phyloP scores from a whole-genome alignment of 2,329 filamentous ascomycete species.

The Alternaria postmessia region DNA sequence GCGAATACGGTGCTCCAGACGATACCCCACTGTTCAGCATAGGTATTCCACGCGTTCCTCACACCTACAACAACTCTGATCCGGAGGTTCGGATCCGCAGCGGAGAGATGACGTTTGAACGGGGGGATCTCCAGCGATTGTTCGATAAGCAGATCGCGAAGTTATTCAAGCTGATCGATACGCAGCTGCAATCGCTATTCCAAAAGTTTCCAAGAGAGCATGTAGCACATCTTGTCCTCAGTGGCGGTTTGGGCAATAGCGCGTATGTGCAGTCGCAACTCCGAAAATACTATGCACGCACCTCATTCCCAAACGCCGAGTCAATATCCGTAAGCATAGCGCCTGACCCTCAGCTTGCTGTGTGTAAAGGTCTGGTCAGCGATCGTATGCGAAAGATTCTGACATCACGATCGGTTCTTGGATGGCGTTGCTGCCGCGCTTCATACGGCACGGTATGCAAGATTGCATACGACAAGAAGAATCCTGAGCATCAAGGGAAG shows the following conservation, averaged over 20 bases:
- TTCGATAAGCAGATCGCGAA: conserved; percentile 50
- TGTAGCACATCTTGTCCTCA: conserved; percentile 52
- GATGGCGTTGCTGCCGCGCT: conserved; percentile 50
- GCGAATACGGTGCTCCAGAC: conserved; percentile 50
- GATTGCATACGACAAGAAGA: conserved; percentile 45
- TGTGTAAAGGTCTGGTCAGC: conserved; percentile 62
- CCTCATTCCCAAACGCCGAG: conserved; percentile 32
- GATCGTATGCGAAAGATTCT: conserved; percentile 61
- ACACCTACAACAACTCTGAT: conserved; percentile 44
- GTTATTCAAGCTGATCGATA: conserved; percentile 47
- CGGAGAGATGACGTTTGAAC: conserved; percentile 46
- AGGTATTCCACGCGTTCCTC: conserved; percentile 44
- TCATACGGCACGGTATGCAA: conserved; percentile 51
- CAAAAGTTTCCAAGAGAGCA: conserved; percentile 39
- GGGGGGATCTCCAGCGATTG: conserved; percentile 42
- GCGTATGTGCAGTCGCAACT: conserved; percentile 52
- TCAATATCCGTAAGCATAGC: conserved; percentile 44
- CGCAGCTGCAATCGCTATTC: conserved; percentile 41
- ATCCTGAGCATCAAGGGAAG: conserved; percentile 41
- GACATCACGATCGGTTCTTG: conserved; percentile 54
- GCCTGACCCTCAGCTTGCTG: conserved; percentile 63
- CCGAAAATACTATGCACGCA: conserved; percentile 42
- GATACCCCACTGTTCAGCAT: conserved; percentile 49
- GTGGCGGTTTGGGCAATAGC: conserved; percentile 55
- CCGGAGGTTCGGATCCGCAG: conserved; percentile 41